Evolutionary conservation across 352 stramenopile genomes (phyloP), one percentile per base, ranked within the genome.

Genomic region (Phytophthora cryptogea): DNA sequence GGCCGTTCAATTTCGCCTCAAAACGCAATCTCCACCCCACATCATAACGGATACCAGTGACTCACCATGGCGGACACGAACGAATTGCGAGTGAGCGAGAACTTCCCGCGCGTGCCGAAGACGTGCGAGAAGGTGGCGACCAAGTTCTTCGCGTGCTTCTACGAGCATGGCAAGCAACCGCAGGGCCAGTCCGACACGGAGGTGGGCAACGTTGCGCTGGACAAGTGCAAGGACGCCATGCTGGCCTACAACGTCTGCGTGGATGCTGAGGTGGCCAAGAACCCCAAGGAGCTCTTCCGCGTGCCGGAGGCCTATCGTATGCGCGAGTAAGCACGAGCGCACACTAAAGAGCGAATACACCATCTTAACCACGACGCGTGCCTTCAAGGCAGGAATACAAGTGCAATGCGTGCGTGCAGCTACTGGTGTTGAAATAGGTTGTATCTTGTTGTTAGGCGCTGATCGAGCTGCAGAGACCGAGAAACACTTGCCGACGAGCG

Each of bases 71-170:
- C 66, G 36, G 65, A 76, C 51, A 68, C 70, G 68, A 76, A 69
- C 16, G 73, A 78, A 54, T 66, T 82, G 37, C 76, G 78, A 16
- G 67, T 94, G 67, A 93, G 83, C 66, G 54, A 72, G 14, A 70
- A 92, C 72, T 94, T 94, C 65, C 86, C 86, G 32, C 80, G 83
- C 40, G 81, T 92, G 28, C 80, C 86, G 2, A 78, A 82, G 37
- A 68, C 72, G 35, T 94, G 86, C 65, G 80, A 90, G 63, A 79
- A 76, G 49, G 79, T 71, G 47, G 73, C 83, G 27, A 79, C 83
- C 45, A 68, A 62, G 36, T 94, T 94, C 71, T 94, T 94, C 59
- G 66, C 73, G 45, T 94, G 86, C 60, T 89, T 94, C 48, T 89
- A 94, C 69, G 72, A 84, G 54, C 63, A 94, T 47, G 86, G 86